Base-by-base conservation (phyloP, 176 grass and related monocot genomes). In the Cymbopogon citratus region DNA sequence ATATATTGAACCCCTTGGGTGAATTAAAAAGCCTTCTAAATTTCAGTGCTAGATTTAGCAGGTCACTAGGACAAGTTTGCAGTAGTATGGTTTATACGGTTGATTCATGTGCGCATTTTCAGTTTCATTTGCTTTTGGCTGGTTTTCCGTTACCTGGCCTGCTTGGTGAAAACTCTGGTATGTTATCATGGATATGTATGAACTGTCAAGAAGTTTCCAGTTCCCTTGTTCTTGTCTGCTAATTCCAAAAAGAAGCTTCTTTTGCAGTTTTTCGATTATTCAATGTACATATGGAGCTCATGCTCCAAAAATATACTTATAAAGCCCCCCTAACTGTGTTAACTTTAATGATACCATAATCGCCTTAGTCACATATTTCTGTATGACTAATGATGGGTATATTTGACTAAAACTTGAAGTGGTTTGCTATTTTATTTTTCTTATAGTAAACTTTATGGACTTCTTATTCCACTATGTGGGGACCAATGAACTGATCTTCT, bases 21-120 rank as follows among this genome's bases (percentile, higher is more conserved):
- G 67, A 88, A 25, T n/a, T 60, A 63, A 2, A 0, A 24, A 60
- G 26, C 61, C 78, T 41, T 87, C 64, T 71, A 40, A 77, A 23
- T 82, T 77, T 67, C 28, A 48, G 27, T 14, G 40, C 59, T 65
- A 25, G 41, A 28, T 65, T 51, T 52, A 19, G 14, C 34, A 27
- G 29, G 27, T 51, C 16, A 48, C 23, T 76, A 14, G 28, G 26
- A 46, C 49, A 56, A 56, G 51, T 56, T 36, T 33, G 45, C 66
- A 21, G 13, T 21, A 29, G 6, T 25, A 14, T 60, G 21, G 75
- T 84, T 84, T 35, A 3, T 5, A 35, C 34, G 5, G 9, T 56
- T 54, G 46, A 45, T 60, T 74, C 63, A 12, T 31, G 13, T 10
- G 18, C 45, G 18, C 21, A 1, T 69, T 38, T 49, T 69, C 45